These are phyloP conservation scores for Sporisorium scitamineum DNA, from an alignment of 1,284 basidiomycete genomes.

Conservation along the genomic window DNA sequence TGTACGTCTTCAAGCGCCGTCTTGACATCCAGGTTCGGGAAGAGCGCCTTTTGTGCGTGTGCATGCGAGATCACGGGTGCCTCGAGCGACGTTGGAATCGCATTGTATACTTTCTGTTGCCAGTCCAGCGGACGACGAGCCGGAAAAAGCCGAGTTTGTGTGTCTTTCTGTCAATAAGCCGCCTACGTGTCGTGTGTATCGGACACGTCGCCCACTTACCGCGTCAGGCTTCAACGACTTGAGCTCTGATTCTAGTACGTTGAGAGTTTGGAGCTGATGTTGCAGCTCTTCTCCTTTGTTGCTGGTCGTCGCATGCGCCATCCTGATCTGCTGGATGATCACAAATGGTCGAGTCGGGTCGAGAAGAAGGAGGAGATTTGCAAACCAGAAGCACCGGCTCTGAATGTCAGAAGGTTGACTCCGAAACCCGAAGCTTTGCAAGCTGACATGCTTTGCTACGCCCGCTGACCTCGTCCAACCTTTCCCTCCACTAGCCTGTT, in stretches of 20 bases:
- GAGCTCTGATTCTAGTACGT: slow-evolving; percentile 39
- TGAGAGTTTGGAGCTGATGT: slow-evolving; percentile 36
- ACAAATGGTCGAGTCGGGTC: not conserved
- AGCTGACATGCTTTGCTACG: not conserved
- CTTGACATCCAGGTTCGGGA: slow-evolving; percentile 35
- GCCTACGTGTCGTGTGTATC: not conserved
- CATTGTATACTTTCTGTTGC: slow-evolving; percentile 40
- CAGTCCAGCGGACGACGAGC: not conserved
- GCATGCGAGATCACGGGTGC: slow-evolving; percentile 34
- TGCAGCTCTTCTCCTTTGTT: slow-evolving; percentile 15
- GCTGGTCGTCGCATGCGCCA: not conserved
- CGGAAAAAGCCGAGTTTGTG: not conserved
- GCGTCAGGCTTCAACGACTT: slow-evolving; percentile 26
- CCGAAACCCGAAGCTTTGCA: not conserved
- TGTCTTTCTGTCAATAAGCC: not conserved
- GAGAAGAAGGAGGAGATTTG: too few species aligned
- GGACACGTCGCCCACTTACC: slow-evolving; percentile 18
- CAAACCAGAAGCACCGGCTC: not conserved
- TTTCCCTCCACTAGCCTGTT: too few species aligned
- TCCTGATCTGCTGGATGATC: not conserved
- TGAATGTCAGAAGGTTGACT: not conserved
- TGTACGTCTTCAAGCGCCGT: slow-evolving; percentile 33
- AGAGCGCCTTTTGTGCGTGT: slow-evolving; percentile 27
- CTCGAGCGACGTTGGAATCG: slow-evolving; percentile 25
- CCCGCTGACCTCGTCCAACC: not conserved